Conservation (phyloP, 192 early-diverging fungal species). For the Entomortierella parvispora region DNA sequence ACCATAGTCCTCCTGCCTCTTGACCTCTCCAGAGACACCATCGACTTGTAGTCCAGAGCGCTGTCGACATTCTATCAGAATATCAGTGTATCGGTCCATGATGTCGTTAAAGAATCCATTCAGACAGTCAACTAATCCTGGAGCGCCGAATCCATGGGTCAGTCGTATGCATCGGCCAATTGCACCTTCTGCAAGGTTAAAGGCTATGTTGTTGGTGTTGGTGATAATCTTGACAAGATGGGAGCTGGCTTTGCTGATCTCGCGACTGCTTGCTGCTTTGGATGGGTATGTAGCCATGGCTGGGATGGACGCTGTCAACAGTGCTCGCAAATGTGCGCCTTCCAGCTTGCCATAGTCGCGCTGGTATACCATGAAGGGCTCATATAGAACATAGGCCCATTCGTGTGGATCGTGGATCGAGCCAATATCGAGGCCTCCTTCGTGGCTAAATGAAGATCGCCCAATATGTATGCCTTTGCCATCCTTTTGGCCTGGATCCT, state of each 20-base stretch:
- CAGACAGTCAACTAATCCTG: slow-evolving; percentile 62
- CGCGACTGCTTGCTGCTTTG: slow-evolving; percentile 33
- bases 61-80: slow-evolving; percentile 52
- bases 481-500: slow-evolving; percentile 16
- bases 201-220: slow-evolving; percentile 34
- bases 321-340: slow-evolving; percentile 53
- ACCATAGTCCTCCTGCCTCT: slow-evolving; percentile 2
- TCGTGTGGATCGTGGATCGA: slow-evolving; percentile 48
- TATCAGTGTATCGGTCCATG: slow-evolving; percentile 53
- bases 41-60: slow-evolving; percentile 54
- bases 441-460: slow-evolving; percentile 10
- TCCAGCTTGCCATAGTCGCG: slow-evolving; percentile 69
- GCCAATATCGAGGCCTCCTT: slow-evolving; percentile 17
- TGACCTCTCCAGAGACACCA: slow-evolving; percentile 3
- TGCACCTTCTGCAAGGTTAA: slow-evolving; percentile 54
- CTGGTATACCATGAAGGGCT: slow-evolving; percentile 72
- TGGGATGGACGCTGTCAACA: slow-evolving; percentile 35
- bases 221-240: slow-evolving; percentile 60
- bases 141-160: slow-evolving; percentile 70
- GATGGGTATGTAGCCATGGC: slow-evolving; percentile 25
- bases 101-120: slow-evolving; percentile 61
- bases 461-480: background rate
- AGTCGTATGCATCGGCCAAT: slow-evolving; percentile 64
- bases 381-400: slow-evolving; percentile 72
- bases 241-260: slow-evolving; percentile 57